Conservation (phyloP, 2,329 filamentous ascomycete genomes). For the Ceratocystis lukuohia region DNA sequence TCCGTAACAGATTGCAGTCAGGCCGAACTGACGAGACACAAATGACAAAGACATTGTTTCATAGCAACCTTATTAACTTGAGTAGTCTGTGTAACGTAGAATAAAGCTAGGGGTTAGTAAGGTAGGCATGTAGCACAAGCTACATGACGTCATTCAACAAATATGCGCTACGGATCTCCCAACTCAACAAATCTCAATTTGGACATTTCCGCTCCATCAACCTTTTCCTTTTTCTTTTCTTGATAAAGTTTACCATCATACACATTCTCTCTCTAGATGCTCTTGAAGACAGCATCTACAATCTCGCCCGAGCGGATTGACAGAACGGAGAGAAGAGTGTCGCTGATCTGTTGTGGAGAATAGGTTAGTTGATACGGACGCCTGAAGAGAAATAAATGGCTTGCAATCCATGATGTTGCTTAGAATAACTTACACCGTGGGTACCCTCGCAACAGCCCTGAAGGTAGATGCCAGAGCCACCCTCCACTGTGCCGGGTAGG, state of each 20-base stretch:
- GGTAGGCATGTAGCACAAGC: too few species aligned
- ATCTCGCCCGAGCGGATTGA: slow-evolving; percentile 65
- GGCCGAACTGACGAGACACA: too few species aligned
- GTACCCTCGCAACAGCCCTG: slow-evolving; percentile 90
- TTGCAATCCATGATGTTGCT: slow-evolving; percentile 5
- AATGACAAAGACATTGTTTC: too few species aligned
- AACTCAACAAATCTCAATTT: too few species aligned
- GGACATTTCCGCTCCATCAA: too few species aligned
- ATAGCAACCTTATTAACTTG: too few species aligned
- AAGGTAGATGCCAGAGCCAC: slow-evolving; percentile 70
- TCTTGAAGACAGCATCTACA: slow-evolving; percentile 55
- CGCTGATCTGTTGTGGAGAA: slow-evolving; percentile 46
- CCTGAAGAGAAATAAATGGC: neutral
- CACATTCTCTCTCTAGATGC: neutral
- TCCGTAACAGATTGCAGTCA: too few species aligned
- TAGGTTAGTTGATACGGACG: slow-evolving; percentile 18
- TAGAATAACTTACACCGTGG: slow-evolving; percentile 60
- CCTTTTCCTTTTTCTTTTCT: too few species aligned
- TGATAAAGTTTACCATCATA: neutral
- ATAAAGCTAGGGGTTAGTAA: too few species aligned
- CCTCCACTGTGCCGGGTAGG: slow-evolving; percentile 50
- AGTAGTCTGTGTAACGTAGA: too few species aligned
- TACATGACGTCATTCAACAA: too few species aligned
- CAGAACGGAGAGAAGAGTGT: slow-evolving; percentile 68
- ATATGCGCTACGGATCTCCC: too few species aligned